phyloP scores from a whole-genome alignment of 768 basidiomycete genomes.

The Steccherinum ochraceum region DNA sequence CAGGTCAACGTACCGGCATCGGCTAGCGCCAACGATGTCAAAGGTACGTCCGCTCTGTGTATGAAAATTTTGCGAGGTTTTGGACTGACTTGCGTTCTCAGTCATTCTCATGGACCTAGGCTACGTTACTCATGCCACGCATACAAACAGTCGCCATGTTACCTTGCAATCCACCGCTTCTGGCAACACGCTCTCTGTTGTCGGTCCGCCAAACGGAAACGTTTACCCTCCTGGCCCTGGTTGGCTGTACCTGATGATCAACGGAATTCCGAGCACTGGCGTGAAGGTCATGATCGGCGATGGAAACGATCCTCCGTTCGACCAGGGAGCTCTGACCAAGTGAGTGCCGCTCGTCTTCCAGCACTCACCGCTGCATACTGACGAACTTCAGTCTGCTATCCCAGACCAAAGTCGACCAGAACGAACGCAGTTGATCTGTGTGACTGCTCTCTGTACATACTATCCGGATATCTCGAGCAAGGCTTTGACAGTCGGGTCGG shows the following conservation, averaged over 20 bases:
- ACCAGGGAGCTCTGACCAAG: slow-evolving; percentile 52
- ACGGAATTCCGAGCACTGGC: slow-evolving; percentile 61
- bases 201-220: slow-evolving; percentile 54
- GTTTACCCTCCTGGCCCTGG: slow-evolving; percentile 81
- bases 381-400: slow-evolving; percentile 37
- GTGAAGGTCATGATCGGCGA: slow-evolving; percentile 62
- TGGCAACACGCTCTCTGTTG: slow-evolving; percentile 46
- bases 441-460: slow-evolving; percentile 4
- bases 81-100: slow-evolving; percentile 19
- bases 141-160: slow-evolving; percentile 72
- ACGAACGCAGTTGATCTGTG: slow-evolving; percentile 24
- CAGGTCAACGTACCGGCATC: slow-evolving; percentile 34
- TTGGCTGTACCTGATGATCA: slow-evolving; percentile 62
- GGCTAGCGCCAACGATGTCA: slow-evolving; percentile 39
- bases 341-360: slow-evolving; percentile 27
- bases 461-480: neutral
- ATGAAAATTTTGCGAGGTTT: neutral
- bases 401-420: slow-evolving; percentile 43
- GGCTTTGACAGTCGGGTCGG: neutral
- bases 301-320: slow-evolving; percentile 53
- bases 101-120: slow-evolving; percentile 78
- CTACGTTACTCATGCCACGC: slow-evolving; percentile 73
- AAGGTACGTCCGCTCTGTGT: slow-evolving; percentile 31
- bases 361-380: neutral
- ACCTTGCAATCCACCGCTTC: slow-evolving; percentile 46